Conservation (phyloP, 495 filamentous ascomycete genomes). For the Chaetomium fimeti region DNA sequence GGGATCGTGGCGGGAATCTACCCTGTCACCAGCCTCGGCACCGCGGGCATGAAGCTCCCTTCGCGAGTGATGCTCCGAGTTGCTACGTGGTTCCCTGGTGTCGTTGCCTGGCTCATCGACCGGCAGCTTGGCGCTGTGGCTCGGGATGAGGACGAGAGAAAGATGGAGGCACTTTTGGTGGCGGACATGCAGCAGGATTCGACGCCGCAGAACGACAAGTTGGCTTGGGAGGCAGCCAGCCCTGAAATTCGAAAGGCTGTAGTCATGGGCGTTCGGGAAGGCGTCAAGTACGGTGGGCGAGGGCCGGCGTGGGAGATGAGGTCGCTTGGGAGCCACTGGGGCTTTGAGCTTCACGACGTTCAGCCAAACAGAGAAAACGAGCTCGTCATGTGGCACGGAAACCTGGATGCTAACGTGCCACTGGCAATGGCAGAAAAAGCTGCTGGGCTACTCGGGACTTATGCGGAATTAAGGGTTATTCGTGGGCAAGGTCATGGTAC, state of each 20-base stretch:
- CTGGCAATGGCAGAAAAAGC: not conserved
- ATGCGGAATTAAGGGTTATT: not conserved
- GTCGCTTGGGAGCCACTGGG: conserved; percentile 7
- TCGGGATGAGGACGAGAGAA: conserved; percentile 5
- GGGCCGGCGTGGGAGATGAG: conserved; percentile 15
- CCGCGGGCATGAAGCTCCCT: conserved; percentile 6
- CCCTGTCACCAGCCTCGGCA: not conserved
- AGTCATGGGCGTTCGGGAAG: conserved; percentile 7
- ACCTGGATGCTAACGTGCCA: conserved; percentile 11
- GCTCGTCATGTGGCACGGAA: conserved; percentile 11
- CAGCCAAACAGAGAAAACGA: not conserved
- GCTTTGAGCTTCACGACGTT: conserved; percentile 2
- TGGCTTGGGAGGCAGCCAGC: conserved; percentile 2
- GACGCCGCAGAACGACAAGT: not conserved
- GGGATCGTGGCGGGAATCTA: conserved; percentile 9
- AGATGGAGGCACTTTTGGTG: conserved; percentile 5
- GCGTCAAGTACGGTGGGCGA: conserved; percentile 10
- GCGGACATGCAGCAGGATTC: conserved; percentile 4
- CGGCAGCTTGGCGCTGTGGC: not conserved
- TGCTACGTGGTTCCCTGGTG: not conserved
- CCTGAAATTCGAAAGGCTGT: conserved; percentile 5
- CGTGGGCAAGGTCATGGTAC: conserved; percentile 14
- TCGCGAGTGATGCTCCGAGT: not conserved
- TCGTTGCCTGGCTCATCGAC: conserved; percentile 10
- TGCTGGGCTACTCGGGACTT: not conserved